phyloP scores from a whole-genome alignment of 2,329 filamentous ascomycete genomes.

The Volutella citrinella region DNA sequence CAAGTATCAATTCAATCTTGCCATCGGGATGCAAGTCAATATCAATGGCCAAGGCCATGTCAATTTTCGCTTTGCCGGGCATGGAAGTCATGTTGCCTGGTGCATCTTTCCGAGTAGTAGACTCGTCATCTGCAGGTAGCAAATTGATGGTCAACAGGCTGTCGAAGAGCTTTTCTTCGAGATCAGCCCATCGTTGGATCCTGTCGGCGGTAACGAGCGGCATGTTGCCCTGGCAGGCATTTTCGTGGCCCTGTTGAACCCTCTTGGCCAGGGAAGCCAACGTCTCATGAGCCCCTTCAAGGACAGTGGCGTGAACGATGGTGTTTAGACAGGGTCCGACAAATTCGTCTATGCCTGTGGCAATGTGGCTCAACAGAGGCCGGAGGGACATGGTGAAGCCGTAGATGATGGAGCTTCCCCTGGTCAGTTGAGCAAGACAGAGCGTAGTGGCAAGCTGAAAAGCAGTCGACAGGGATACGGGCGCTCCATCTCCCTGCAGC shows the following conservation, averaged over 20 bases:
- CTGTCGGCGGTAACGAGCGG: slow-evolving; percentile 17
- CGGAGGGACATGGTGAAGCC: slow-evolving; percentile 18
- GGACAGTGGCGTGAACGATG: no score
- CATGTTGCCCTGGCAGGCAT: slow-evolving; percentile 16
- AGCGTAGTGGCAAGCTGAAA: slow-evolving; percentile 16
- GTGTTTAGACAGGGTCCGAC: no score
- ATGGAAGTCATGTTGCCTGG: no score
- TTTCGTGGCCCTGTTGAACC: slow-evolving; percentile 13
- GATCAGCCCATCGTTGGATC: slow-evolving; percentile 20
- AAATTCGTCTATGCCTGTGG: no score
- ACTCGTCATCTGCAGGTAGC: slow-evolving; percentile 1
- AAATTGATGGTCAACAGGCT: slow-evolving; percentile 16
- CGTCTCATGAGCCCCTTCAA: no score
- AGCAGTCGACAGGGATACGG: slow-evolving; percentile 9
- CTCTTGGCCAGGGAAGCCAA: no score
- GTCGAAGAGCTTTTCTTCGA: slow-evolving; percentile 20
- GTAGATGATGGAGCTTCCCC: slow-evolving; percentile 11
- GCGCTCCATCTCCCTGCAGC: no score
- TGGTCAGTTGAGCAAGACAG: slow-evolving; percentile 14
- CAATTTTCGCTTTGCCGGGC: no score
- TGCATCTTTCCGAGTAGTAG: no score
- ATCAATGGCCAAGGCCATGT: no score
- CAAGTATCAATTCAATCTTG: no score
- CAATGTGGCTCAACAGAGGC: slow-evolving; percentile 9
- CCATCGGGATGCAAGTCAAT: no score